Percentiles rank a stretch among this genome's conserved stretches.
Conservation (phyloP, 1,139 yeast genomes). For the Suhomyces terraborum region DNA sequence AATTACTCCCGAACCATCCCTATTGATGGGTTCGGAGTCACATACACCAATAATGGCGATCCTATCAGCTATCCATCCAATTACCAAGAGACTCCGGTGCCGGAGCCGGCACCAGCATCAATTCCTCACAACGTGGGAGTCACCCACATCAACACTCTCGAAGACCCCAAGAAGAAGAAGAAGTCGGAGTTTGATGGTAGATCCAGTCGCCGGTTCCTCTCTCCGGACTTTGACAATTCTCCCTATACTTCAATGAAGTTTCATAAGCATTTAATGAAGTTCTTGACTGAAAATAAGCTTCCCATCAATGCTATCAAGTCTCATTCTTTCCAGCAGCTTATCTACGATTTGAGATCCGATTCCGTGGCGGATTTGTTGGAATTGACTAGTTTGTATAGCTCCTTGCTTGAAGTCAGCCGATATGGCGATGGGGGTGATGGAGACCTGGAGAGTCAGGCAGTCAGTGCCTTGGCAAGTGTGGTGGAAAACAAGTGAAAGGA, state of each 20-base stretch:
- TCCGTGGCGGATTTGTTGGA: slow-evolving; percentile 50
- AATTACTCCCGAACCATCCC: slow-evolving; percentile 39
- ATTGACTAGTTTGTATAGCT: slow-evolving; percentile 46
- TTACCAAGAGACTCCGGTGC: slow-evolving; percentile 12
- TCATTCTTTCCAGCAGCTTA: slow-evolving; percentile 53
- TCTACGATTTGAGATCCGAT: slow-evolving; percentile 52
- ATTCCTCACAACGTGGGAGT: slow-evolving; percentile 9
- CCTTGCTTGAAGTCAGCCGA: slow-evolving; percentile 48
- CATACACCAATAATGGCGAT: slow-evolving; percentile 33
- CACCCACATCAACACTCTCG: slow-evolving; percentile 9
- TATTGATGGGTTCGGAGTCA: slow-evolving; percentile 42
- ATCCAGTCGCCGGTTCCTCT: slow-evolving; percentile 24
- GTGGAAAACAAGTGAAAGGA: slow-evolving; percentile 15
- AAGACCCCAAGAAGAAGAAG: slow-evolving; percentile 12
- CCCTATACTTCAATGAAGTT: slow-evolving; percentile 51
- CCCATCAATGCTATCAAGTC: slow-evolving; percentile 51
- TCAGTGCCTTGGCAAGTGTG: slow-evolving; percentile 20
- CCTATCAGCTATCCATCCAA: slow-evolving; percentile 23
- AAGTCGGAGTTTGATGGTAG: slow-evolving; percentile 7
- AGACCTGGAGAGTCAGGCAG: slow-evolving; percentile 18
- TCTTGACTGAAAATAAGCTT: slow-evolving; percentile 53
- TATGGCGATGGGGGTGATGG: slow-evolving; percentile 14
- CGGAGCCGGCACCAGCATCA: slow-evolving; percentile 8
- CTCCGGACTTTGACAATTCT: slow-evolving; percentile 42
- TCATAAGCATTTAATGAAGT: slow-evolving; percentile 53